A percentile compares a stretch with the other conserved stretches of the same genome.
phyloP scores from a whole-genome alignment of 2,329 filamentous ascomycete species.

The Cryphonectria carpinicola region DNA sequence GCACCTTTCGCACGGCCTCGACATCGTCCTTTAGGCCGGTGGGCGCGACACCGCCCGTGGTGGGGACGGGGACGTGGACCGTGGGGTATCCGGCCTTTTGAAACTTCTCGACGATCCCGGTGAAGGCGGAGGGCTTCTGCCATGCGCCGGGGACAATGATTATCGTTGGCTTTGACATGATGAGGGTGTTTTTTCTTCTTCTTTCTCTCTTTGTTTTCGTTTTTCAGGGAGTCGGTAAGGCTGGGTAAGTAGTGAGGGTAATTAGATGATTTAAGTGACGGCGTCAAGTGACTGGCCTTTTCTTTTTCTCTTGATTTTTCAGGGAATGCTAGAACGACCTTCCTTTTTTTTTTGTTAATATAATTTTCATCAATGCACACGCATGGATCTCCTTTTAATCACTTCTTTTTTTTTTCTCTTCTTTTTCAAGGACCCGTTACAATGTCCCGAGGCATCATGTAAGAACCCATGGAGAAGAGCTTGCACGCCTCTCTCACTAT shows the following conservation, averaged over 20 bases:
- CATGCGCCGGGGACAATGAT: conserved; percentile 43
- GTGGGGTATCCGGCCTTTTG: conserved; percentile 36
- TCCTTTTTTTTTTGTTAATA: neutral
- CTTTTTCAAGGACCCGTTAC: neutral
- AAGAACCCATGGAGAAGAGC: neutral
- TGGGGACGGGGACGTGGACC: conserved; percentile 36
- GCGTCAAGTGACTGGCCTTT: neutral
- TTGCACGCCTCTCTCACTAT: neutral
- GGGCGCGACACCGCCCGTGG: conserved; percentile 17
- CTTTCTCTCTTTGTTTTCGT: neutral
- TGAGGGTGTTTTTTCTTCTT: too few relatives aligned
- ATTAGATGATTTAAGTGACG: too few relatives aligned
- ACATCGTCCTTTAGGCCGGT: conserved; percentile 35
- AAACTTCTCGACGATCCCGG: conserved; percentile 34
- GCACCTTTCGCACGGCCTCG: conserved; percentile 31
- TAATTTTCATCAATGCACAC: neutral
- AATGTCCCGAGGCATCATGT: neutral
- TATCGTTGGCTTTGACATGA: conserved; percentile 25
- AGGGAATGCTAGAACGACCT: neutral
- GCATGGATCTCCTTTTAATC: neutral
- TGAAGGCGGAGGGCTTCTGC: conserved; percentile 36
- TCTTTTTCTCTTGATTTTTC: neutral
- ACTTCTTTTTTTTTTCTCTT: neutral
- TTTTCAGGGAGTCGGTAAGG: neutral
- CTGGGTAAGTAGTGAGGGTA: too few relatives aligned